Conservation (phyloP, 73 alveolate species). For the Paramecium sexaurelia region DNA sequence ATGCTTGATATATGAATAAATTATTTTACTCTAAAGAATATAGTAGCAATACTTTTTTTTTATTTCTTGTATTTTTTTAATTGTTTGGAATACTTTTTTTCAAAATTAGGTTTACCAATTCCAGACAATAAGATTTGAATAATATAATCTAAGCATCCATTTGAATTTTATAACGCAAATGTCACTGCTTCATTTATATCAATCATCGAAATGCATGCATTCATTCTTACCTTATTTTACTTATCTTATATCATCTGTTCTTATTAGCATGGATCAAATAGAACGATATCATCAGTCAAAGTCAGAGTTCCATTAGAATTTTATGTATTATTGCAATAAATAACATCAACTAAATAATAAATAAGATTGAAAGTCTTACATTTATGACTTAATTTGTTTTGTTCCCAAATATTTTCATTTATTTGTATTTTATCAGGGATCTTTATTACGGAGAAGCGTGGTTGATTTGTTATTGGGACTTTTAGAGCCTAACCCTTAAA, state of each 20-base stretch:
- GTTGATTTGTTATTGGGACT: slow-evolving; percentile 28
- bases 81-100: not conserved
- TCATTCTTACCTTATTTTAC: not conserved
- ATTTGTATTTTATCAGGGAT: not conserved
- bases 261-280: slow-evolving; percentile 14
- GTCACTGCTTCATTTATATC: slow-evolving; percentile 50
- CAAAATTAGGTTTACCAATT: slow-evolving; percentile 3
- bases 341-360: not conserved
- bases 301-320: slow-evolving; percentile 18
- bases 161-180: not conserved
- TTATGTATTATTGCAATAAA: not conserved
- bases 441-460: slow-evolving; percentile 13
- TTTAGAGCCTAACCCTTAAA: not conserved
- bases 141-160: slow-evolving; percentile 28
- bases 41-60: slow-evolving; percentile 34
- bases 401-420: not conserved
- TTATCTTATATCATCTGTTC: not conserved
- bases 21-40: slow-evolving; percentile 8
- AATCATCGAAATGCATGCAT: slow-evolving; percentile 37
- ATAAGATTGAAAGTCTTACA: not conserved
- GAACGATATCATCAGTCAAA: not conserved
- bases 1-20: not conserved
- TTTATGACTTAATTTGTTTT: not conserved
- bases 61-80: not conserved
- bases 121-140: slow-evolving; percentile 28